Evolutionary conservation across 371 early-diverging fungal species (phyloP), one percentile per base, ranked within the genome.

Genomic region (Syncephalastrum monosporum): DNA sequence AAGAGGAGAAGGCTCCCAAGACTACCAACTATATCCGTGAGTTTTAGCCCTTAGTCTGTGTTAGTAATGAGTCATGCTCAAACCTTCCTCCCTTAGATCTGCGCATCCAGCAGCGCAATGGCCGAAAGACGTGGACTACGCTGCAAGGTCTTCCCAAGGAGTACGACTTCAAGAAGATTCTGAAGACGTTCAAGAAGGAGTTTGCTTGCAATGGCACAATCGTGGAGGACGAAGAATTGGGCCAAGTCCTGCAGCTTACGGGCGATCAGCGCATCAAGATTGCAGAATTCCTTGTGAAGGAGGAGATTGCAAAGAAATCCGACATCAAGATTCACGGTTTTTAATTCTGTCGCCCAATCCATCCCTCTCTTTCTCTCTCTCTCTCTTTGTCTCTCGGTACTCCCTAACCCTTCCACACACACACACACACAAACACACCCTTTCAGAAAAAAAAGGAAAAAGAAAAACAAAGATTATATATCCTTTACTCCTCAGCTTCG

Each of bases 151-250:
- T 97, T 46, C 93, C 95, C 63, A 81, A 77, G 43, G 86, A 91
- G 56, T 86, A 91, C 61, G 95, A 98, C 71, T 82, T 82, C 64
- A 95, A 94, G 76, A 84, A 86, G 61, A 77, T 99, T 60, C 74
- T 98, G 61, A 98, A 96, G 76, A 87, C 86, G 38, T 94, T 99
- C 74, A 98, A 96, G 82, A 96, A 94, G 81, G 89, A 90, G 47
- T 96, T 97, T 71, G 96, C 96, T 52, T 98, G 98, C 82, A 97
- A 93, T 82, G 99, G 99, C 24, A 95, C 86, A 21, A 77, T 98
- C 46, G 90, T 94, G 21, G 86, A 91, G 50, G 95, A 97, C 80
- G 90, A 94, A 67, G 93, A 93, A 65, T 71, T 87, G 43, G 96
- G 95, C 29, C 76, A 91, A 64, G 88, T 96, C 49, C 88, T 98